Percentiles rank a stretch among this genome's conserved stretches.
Conservation (phyloP, 352 stramenopile genomes). For the Pythium sp. region DNA sequence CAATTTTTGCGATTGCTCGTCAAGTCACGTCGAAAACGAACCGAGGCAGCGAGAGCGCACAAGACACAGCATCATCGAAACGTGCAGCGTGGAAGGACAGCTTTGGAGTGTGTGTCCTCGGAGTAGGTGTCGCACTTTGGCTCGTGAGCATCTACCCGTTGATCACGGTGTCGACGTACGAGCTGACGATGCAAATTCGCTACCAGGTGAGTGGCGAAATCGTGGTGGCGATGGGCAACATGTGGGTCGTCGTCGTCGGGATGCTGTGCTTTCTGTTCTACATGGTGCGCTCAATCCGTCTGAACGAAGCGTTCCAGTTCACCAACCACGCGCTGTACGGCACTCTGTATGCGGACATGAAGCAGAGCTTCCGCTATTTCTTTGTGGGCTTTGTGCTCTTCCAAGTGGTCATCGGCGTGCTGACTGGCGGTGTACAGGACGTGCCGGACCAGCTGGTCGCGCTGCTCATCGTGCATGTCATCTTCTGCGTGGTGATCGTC, state of each 20-base stretch:
- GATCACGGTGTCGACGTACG: slow-evolving; percentile 50
- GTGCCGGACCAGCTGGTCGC: slow-evolving; percentile 48
- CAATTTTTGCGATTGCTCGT: slow-evolving; percentile 13
- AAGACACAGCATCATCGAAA: slow-evolving; percentile 3
- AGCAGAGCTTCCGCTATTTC: slow-evolving; percentile 56
- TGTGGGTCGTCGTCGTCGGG: slow-evolving; percentile 46
- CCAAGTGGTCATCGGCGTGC: slow-evolving; percentile 43
- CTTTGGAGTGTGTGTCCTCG: slow-evolving; percentile 51
- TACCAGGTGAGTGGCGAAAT: slow-evolving; percentile 43
- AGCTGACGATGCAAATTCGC: slow-evolving; percentile 61
- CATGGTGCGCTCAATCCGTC: slow-evolving; percentile 34
- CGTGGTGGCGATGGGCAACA: slow-evolving; percentile 41
- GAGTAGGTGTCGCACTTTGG: slow-evolving; percentile 51
- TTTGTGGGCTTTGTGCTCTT: slow-evolving; percentile 51
- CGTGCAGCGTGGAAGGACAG: slow-evolving; percentile 28
- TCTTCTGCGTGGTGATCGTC: slow-evolving; percentile 47
- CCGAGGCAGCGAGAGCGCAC: background rate
- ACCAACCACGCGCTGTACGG: slow-evolving; percentile 52
- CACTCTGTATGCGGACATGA: slow-evolving; percentile 55
- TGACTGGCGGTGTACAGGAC: slow-evolving; percentile 47
- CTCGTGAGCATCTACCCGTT: slow-evolving; percentile 56
- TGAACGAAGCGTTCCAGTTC: slow-evolving; percentile 41
- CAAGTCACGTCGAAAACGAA: background rate
- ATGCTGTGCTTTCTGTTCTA: slow-evolving; percentile 40
- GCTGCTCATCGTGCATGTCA: slow-evolving; percentile 44